Percentiles rank a stretch among this genome's conserved stretches.
Evolutionary conservation across 2,329 filamentous ascomycete genomes (phyloP).

Genomic region (Trichoderma pleuroti): DNA sequence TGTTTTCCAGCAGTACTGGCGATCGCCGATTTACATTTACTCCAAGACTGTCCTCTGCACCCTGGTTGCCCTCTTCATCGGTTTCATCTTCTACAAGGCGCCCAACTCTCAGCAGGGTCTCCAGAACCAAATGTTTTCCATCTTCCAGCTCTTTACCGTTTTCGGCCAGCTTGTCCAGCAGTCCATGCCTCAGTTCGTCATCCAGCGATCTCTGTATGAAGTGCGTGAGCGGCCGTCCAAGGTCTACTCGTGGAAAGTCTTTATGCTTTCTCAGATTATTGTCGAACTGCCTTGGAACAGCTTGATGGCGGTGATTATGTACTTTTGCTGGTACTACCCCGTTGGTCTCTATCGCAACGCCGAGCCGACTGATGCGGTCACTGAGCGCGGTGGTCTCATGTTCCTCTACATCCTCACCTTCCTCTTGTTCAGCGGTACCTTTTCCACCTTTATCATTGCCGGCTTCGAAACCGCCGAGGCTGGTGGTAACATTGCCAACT

Average conservation of each 20-base stretch:
- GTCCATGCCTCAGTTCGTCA: slow-evolving; percentile 82
- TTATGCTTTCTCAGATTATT: slow-evolving; percentile 77
- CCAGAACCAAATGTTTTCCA: slow-evolving; percentile 81
- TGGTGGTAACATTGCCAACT: slow-evolving; percentile 70
- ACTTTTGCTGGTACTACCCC: slow-evolving; percentile 80
- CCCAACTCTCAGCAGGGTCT: slow-evolving; percentile 71
- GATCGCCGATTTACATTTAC: slow-evolving; percentile 84
- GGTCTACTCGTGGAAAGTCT: slow-evolving; percentile 80
- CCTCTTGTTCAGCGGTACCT: slow-evolving; percentile 77
- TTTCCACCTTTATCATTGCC: slow-evolving; percentile 73
- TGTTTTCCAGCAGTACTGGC: slow-evolving; percentile 90
- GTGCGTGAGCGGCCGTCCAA: slow-evolving; percentile 81
- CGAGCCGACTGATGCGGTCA: slow-evolving; percentile 53
- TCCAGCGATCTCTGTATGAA: slow-evolving; percentile 78
- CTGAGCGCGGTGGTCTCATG: slow-evolving; percentile 72
- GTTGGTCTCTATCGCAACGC: slow-evolving; percentile 74
- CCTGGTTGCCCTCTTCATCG: slow-evolving; percentile 69
- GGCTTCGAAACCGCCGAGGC: slow-evolving; percentile 72
- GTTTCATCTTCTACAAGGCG: slow-evolving; percentile 74
- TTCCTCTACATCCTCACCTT: slow-evolving; percentile 74
- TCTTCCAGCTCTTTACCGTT: slow-evolving; percentile 79
- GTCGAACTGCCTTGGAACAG: slow-evolving; percentile 85
- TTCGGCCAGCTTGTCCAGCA: slow-evolving; percentile 78
- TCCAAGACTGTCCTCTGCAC: slow-evolving; percentile 69
- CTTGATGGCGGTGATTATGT: slow-evolving; percentile 72